Conservation (phyloP, 2,329 filamentous ascomycete species). For the Phialophora chinensis region DNA sequence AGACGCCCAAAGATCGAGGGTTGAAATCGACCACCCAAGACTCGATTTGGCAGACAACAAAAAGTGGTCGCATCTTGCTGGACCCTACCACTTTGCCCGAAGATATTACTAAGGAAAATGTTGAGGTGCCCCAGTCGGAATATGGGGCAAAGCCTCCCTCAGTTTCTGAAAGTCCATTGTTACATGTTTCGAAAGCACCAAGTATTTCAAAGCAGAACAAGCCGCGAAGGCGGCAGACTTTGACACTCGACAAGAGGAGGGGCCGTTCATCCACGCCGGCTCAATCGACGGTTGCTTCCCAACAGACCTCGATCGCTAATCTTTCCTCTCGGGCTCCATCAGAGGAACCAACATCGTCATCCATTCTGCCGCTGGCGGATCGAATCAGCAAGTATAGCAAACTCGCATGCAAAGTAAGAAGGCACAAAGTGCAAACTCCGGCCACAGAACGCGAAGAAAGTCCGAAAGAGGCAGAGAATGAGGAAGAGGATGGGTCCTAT, state of each 20-base stretch:
- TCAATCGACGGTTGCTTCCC: neutral
- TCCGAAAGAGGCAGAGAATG: constrained; percentile 28
- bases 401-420: constrained; percentile 5
- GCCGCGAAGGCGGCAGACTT: constrained; percentile 30
- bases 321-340: constrained; percentile 1
- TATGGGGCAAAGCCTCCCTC: neutral
- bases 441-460: constrained; percentile 27
- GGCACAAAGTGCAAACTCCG: constrained; percentile 26
- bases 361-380: constrained; percentile 3
- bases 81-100: neutral
- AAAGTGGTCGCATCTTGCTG: constrained; percentile 19
- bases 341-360: neutral
- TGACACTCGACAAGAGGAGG: constrained; percentile 25
- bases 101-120: neutral
- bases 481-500: constrained; percentile 36
- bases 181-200: neutral
- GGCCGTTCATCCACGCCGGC: constrained; percentile 23
- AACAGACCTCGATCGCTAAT: constrained; percentile 2
- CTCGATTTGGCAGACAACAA: constrained; percentile 8
- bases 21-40: neutral
- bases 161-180: neutral
- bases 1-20: neutral
- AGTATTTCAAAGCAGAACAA: constrained; percentile 18
- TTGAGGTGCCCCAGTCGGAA: neutral
- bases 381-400: constrained; percentile 22